Conservation (phyloP, 768 basidiomycete genomes). For the Trametes punicea region DNA sequence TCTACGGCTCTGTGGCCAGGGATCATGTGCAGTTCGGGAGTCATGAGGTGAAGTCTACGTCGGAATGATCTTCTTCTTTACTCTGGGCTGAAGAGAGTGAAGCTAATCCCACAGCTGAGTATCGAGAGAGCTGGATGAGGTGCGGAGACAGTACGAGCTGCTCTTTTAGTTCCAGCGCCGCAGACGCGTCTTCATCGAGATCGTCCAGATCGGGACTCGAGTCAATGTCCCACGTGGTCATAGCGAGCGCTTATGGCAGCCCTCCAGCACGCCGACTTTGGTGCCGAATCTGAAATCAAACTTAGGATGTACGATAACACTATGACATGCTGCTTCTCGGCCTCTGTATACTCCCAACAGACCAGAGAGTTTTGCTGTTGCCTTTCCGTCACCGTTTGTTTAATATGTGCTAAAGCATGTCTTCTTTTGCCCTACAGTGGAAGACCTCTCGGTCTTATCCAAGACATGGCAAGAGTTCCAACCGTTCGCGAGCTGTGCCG, state of each 20-base stretch:
- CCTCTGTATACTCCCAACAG: too few relatives aligned
- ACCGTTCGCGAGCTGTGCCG: too few relatives aligned
- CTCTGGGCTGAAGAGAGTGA: neutral
- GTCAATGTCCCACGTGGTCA: neutral
- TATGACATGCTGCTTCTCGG: too few relatives aligned
- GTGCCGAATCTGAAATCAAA: too few relatives aligned
- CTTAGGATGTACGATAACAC: too few relatives aligned
- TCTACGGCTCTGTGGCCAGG: conserved; percentile 62
- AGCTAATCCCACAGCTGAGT: neutral
- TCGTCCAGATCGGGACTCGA: neutral
- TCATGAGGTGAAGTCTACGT: conserved; percentile 32
- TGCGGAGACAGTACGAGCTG: neutral
- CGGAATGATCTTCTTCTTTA: neutral
- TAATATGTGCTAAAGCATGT: too few relatives aligned
- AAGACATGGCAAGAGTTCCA: too few relatives aligned
- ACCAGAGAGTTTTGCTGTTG: too few relatives aligned
- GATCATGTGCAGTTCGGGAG: conserved; percentile 35
- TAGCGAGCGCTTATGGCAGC: neutral
- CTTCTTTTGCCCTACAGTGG: too few relatives aligned
- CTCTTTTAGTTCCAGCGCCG: neutral
- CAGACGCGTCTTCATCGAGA: neutral
- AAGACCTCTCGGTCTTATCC: too few relatives aligned
- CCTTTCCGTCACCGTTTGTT: too few relatives aligned
- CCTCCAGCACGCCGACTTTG: too few relatives aligned
- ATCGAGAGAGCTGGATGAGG: neutral